These are phyloP conservation scores for Colletotrichum graminicola DNA, from an alignment of 2,329 filamentous ascomycete genomes.

Conservation along the genomic window DNA sequence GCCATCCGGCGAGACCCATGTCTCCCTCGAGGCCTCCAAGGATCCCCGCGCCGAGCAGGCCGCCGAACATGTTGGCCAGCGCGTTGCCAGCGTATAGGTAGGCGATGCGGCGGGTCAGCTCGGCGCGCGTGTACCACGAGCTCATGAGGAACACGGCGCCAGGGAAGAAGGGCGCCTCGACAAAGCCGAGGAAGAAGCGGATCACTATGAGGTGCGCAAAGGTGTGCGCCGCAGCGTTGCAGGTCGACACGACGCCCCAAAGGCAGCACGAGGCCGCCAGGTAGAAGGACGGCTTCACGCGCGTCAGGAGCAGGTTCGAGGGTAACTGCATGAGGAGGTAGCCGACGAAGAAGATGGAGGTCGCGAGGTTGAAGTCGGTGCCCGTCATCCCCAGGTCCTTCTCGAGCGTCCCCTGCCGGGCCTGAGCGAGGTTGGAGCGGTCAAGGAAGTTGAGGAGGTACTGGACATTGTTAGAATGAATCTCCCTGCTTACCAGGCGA, in stretches of 20 bases:
- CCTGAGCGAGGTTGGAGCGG: slow-evolving; percentile 66
- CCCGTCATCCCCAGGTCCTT: slow-evolving; percentile 65
- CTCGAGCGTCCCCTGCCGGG: slow-evolving; percentile 65
- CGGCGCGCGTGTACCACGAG: slow-evolving; percentile 58
- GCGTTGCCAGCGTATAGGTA: slow-evolving; percentile 61
- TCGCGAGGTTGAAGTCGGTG: slow-evolving; percentile 69
- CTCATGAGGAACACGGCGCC: slow-evolving; percentile 62
- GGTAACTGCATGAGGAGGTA: slow-evolving; percentile 74
- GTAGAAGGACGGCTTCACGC: slow-evolving; percentile 65
- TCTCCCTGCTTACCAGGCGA: slow-evolving; percentile 50
- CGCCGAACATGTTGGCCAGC: slow-evolving; percentile 64
- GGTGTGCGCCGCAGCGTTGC: slow-evolving; percentile 60
- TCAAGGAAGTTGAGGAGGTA: slow-evolving; percentile 67
- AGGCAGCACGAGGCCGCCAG: slow-evolving; percentile 61
- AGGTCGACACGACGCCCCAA: slow-evolving; percentile 56
- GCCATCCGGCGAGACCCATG: slow-evolving; percentile 45
- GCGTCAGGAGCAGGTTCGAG: slow-evolving; percentile 69
- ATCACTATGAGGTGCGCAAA: slow-evolving; percentile 59
- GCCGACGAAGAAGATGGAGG: slow-evolving; percentile 68
- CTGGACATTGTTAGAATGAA: not conserved
- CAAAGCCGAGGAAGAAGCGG: slow-evolving; percentile 57
- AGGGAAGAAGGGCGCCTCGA: slow-evolving; percentile 65
- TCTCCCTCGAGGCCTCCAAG: slow-evolving; percentile 55
- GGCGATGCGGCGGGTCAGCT: slow-evolving; percentile 60
- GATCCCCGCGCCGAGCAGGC: slow-evolving; percentile 63